Evolutionary conservation across 1,139 yeast genomes (phyloP).

Genomic region (Pichia cactophila): DNA sequence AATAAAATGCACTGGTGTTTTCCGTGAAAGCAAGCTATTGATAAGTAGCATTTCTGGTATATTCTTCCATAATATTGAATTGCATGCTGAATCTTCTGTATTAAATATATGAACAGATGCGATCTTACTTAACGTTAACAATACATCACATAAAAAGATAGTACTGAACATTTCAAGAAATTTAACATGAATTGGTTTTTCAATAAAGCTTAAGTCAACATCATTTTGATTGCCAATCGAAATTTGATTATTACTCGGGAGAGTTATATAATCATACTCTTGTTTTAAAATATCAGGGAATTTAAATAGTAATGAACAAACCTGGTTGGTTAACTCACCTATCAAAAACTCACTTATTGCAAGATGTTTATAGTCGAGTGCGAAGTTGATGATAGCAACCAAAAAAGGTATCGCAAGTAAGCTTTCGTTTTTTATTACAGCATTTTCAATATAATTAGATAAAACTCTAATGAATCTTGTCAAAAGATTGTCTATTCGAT

Average conservation of each 20-base stretch:
- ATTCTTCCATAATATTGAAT: conserved; percentile 19
- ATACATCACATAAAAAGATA: conserved; percentile 45
- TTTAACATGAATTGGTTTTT: conserved; percentile 34
- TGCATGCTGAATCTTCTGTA: conserved; percentile 6
- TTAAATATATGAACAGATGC: conserved; percentile 16
- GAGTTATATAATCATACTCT: conserved; percentile 21
- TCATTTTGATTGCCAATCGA: conserved; percentile 1
- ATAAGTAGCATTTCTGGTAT: conserved; percentile 22
- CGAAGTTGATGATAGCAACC: conserved; percentile 43
- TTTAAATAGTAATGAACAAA: conserved; percentile 15
- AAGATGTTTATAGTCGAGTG: conserved; percentile 48
- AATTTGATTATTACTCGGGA: conserved; percentile 9
- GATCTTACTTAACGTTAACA: conserved; percentile 35
- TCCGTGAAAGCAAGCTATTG: conserved; percentile 21
- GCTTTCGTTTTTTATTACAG: conserved; percentile 24
- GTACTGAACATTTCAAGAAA: conserved; percentile 45
- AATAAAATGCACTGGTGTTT: conserved; percentile 25
- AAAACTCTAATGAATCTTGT: conserved; percentile 36
- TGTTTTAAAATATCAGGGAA: conserved; percentile 22
- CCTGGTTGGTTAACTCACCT: conserved; percentile 16
- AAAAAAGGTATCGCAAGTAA: conserved; percentile 46
- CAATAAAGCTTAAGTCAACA: conserved; percentile 23
- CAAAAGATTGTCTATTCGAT: conserved; percentile 39
- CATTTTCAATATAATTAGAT: conserved; percentile 29
- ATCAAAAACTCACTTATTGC: conserved; percentile 39